phyloP scores from a whole-genome alignment of 2,329 filamentous ascomycete species.

The Cryphonectria carpinicola region DNA sequence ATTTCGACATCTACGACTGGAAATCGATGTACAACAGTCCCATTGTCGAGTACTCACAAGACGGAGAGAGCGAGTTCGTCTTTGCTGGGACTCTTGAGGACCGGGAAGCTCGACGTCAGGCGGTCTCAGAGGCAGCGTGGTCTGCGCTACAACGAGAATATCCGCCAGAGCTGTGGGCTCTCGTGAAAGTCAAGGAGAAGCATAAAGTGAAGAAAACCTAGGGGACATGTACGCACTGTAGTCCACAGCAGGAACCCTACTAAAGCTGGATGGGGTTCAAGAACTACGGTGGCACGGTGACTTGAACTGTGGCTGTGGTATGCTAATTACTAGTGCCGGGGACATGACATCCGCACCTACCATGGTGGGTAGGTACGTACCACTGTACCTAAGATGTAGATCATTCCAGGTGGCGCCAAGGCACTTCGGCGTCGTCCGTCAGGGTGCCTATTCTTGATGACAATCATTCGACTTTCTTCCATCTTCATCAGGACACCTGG shows the following conservation, averaged over 20 bases:
- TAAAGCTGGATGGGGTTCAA: too few relatives aligned
- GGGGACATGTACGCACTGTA: background rate
- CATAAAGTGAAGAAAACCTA: background rate
- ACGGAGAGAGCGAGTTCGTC: background rate
- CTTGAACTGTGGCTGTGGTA: background rate
- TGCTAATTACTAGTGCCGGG: background rate
- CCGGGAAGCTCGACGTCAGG: background rate
- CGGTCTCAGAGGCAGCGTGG: background rate
- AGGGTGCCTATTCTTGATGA: constrained; percentile 1
- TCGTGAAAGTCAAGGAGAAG: background rate
- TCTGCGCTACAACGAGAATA: background rate
- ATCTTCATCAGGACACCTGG: constrained; percentile 15
- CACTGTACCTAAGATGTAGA: background rate
- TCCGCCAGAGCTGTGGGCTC: background rate
- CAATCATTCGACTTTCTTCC: constrained; percentile 13
- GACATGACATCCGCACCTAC: background rate
- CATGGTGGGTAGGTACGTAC: background rate
- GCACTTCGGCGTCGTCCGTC: constrained; percentile 7
- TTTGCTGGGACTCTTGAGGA: background rate
- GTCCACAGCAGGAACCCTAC: background rate
- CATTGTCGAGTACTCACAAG: background rate
- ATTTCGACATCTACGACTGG: background rate
- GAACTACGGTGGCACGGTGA: too few relatives aligned
- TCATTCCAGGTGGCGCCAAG: background rate
- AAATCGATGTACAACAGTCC: background rate